Conservation (phyloP, 257 asterid species). For the Pogostemon cablin region DNA sequence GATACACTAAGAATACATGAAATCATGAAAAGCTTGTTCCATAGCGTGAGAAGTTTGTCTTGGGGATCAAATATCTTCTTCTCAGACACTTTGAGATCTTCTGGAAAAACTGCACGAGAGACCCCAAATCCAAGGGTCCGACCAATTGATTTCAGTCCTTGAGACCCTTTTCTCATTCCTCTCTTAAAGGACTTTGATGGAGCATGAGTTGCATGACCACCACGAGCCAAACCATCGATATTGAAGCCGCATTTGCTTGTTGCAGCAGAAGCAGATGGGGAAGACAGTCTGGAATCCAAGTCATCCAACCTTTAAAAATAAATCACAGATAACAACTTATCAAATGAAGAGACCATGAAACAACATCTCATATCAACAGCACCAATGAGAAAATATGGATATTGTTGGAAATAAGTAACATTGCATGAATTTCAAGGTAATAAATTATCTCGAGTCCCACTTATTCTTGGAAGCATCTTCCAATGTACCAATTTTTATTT, state of each 20-base stretch:
- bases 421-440: slow-evolving; percentile 11
- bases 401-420: slow-evolving; percentile 7
- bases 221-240: slow-evolving; percentile 66
- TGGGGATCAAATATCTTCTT: slow-evolving; percentile 96
- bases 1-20: slow-evolving; percentile 92
- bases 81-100: slow-evolving; percentile 90
- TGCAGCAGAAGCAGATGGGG: slow-evolving; percentile 73
- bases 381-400: not conserved
- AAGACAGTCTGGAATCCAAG: slow-evolving; percentile 83
- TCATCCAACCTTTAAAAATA: slow-evolving; percentile 75
- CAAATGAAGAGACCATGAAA: slow-evolving; percentile 20
- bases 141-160: slow-evolving; percentile 91
- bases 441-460: not conserved
- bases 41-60: slow-evolving; percentile 84
- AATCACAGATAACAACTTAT: slow-evolving; percentile 13
- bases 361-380: slow-evolving; percentile 16
- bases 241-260: slow-evolving; percentile 76
- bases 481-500: slow-evolving; percentile 7
- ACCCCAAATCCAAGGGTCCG: slow-evolving; percentile 91
- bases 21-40: slow-evolving; percentile 88
- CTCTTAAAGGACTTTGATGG: slow-evolving; percentile 77
- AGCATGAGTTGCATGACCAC: slow-evolving; percentile 49
- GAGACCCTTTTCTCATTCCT: slow-evolving; percentile 90
- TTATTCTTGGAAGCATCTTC: slow-evolving; percentile 4
- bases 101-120: slow-evolving; percentile 89